A percentile compares a stretch with the other conserved stretches of the same genome.
Conservation (phyloP, 2,329 filamentous ascomycete species). For the Penicillium sp. region DNA sequence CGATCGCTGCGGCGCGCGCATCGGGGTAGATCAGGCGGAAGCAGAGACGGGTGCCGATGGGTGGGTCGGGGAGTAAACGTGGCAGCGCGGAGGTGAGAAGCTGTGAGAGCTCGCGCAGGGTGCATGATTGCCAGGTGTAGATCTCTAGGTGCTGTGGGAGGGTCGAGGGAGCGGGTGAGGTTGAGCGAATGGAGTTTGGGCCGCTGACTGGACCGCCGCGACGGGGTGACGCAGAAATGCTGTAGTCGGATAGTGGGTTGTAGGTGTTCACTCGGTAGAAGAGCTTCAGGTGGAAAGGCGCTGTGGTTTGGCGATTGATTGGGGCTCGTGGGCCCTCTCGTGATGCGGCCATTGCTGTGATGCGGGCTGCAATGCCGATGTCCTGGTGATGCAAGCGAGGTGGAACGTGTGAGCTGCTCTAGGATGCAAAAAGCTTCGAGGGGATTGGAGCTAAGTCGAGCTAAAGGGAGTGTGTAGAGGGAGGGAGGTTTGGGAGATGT, state of each 20-base stretch:
- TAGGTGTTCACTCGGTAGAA: slow-evolving; percentile 77
- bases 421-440: not conserved
- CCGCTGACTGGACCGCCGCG: slow-evolving; percentile 29
- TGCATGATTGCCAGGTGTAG: slow-evolving; percentile 84
- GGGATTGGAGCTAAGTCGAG: not conserved
- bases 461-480: not conserved
- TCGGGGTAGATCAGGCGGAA: slow-evolving; percentile 88
- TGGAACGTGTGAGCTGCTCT: not conserved
- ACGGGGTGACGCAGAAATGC: slow-evolving; percentile 29
- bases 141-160: slow-evolving; percentile 72
- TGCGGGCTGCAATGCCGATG: not conserved
- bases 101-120: slow-evolving; percentile 76
- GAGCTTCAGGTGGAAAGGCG: slow-evolving; percentile 81
- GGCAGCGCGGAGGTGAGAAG: slow-evolving; percentile 72
- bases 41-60: slow-evolving; percentile 78
- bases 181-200: slow-evolving; percentile 43
- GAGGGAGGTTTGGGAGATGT: not conserved
- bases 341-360: slow-evolving; percentile 22
- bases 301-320: slow-evolving; percentile 68
- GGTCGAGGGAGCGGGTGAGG: slow-evolving; percentile 57
- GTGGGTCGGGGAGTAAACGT: slow-evolving; percentile 68
- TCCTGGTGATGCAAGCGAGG: not conserved
- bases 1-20: slow-evolving; percentile 49
- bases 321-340: slow-evolving; percentile 38
- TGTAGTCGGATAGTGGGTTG: slow-evolving; percentile 55